These are phyloP conservation scores for Penicillium sp. DNA, from an alignment of 2,329 filamentous ascomycete species.

Conservation along the genomic window DNA sequence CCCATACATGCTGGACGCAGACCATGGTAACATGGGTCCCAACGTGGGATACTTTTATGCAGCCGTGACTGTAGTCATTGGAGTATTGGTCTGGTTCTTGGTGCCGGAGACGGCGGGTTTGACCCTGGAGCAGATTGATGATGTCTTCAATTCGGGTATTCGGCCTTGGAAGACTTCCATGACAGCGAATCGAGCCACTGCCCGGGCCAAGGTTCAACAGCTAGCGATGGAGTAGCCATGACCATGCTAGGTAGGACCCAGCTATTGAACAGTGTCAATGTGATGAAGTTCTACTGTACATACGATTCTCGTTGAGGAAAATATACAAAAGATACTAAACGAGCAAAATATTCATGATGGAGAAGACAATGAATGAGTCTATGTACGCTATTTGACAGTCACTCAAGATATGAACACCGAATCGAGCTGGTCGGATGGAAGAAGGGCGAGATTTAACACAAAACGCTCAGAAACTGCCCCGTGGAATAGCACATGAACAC, in stretches of 20 bases:
- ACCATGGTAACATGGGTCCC: constrained; percentile 34
- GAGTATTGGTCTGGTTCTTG: constrained; percentile 23
- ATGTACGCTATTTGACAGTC: constrained; percentile 14
- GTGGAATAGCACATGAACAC: constrained; percentile 3
- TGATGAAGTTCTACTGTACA: not conserved
- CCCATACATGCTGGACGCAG: constrained; percentile 31
- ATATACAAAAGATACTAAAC: not conserved
- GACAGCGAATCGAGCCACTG: constrained; percentile 21
- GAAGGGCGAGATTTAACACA: constrained; percentile 1
- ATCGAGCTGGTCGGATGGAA: not conserved
- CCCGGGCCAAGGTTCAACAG: constrained; percentile 2
- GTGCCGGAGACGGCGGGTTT: constrained; percentile 34
- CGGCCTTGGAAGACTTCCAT: constrained; percentile 33
- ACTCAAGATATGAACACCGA: constrained; percentile 11
- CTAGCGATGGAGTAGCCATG: not conserved
- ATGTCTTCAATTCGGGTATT: constrained; percentile 26
- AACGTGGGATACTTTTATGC: constrained; percentile 39
- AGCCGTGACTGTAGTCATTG: constrained; percentile 25
- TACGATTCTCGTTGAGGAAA: not conserved
- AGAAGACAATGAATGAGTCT: constrained; percentile 9
- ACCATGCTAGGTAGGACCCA: not conserved
- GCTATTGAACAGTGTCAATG: not conserved
- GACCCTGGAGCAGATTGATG: constrained; percentile 36
- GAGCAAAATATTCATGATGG: not conserved
- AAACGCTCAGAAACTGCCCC: constrained; percentile 10